A percentile compares a stretch with the other conserved stretches of the same genome.
Conservation (phyloP, 129 eudicot species). For the Flaveria linearis region DNA sequence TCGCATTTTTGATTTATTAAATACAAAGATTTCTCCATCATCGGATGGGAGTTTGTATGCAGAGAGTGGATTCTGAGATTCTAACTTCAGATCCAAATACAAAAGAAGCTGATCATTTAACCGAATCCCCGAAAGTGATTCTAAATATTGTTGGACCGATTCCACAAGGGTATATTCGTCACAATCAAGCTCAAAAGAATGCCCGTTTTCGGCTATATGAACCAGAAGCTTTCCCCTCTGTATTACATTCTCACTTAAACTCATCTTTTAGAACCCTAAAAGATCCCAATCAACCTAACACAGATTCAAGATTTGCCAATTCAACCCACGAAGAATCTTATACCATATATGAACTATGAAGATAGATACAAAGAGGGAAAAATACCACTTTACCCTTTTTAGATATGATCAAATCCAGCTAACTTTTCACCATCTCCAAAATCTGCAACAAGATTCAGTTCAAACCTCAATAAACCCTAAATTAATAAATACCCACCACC, state of each 20-base stretch:
- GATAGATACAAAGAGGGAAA: neutral
- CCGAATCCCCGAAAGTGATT: slow-evolving; percentile 64
- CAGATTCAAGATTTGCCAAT: slow-evolving; percentile 21
- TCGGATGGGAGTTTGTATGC: slow-evolving; percentile 80
- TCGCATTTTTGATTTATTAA: slow-evolving; percentile 78
- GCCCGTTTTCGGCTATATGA: slow-evolving; percentile 95
- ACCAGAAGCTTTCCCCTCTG: slow-evolving; percentile 77
- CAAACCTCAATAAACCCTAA: slow-evolving; percentile 38
- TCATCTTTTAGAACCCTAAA: slow-evolving; percentile 44
- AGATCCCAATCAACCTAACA: too few relatives aligned
- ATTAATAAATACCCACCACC: slow-evolving; percentile 26
- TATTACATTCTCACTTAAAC: slow-evolving; percentile 49
- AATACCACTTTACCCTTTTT: slow-evolving; percentile 28
- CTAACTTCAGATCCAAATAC: slow-evolving; percentile 79
- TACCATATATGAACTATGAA: too few relatives aligned
- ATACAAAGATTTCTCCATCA: slow-evolving; percentile 77
- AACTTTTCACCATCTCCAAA: slow-evolving; percentile 24
- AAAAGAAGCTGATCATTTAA: slow-evolving; percentile 77
- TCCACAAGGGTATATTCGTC: slow-evolving; percentile 80
- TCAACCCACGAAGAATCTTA: slow-evolving; percentile 1
- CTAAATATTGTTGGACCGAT: slow-evolving; percentile 59
- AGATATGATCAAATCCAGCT: slow-evolving; percentile 35
- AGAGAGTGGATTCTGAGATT: slow-evolving; percentile 65
- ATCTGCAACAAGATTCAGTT: slow-evolving; percentile 30
- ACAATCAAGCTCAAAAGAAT: slow-evolving; percentile 70